Evolutionary conservation across 345 rosid genomes (phyloP), one percentile per base, ranked within the genome.

Genomic region (Populus davidiana): DNA sequence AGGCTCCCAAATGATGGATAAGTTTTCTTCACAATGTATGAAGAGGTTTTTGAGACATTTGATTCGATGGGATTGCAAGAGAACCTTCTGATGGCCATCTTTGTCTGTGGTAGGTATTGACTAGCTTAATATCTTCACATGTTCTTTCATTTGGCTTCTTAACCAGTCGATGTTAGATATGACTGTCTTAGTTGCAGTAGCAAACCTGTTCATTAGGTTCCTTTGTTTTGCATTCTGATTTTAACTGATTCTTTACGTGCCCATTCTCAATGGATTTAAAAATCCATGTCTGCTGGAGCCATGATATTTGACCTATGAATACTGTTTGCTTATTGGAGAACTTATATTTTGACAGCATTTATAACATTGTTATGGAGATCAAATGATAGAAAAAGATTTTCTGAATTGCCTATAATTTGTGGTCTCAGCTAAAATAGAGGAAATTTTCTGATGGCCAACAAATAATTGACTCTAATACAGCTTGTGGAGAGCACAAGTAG

Each of bases 41-140:
- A 94, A 44, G 98, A 94, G 77, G 93, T 89, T 50, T 85, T 86
- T 62, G 98, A 94, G 18, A 91, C 86, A 73, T 94, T 94, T 83
- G 98, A 93, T 84, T 74, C 89, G 3, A 94, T 94, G 98, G 97
- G 90, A 6, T 69, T 94, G 85, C 91, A 85, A 67, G 89, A 90
- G 62, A 90, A 93, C 81, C 97, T 93, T 81, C 85, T 94, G 20
- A 83, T 97, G 81, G 98, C 97, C 39, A 94, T 93, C 68, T 94
- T 90, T 81, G 98, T 94, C 29, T 94, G 93, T 80, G 98, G 98
- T 94, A 83, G 3, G 87, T 84, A 27, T 31, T 50, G 56, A 18
- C 31, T 29, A 29, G 56, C 56, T 75, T n/a, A 18, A 36, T 78
- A 72, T 49, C 27, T 50, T 12, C 52, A 1, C 25, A 3, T 29